These are phyloP conservation scores for Leersia perrieri DNA, from an alignment of 176 grass and related monocot species.

Conservation along the genomic window DNA sequence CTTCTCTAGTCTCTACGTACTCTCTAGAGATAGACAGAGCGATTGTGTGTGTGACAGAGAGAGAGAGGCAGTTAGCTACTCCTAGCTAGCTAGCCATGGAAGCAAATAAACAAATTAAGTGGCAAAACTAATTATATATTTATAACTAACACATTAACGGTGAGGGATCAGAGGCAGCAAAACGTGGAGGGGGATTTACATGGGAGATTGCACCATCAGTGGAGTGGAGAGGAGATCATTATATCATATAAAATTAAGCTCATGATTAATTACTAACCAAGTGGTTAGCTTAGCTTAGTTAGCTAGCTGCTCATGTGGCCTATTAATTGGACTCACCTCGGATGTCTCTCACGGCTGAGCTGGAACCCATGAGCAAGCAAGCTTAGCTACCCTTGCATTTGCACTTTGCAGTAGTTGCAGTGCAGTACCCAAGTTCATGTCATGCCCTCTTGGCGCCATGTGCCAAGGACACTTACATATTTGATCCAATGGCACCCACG, in stretches of 20 bases:
- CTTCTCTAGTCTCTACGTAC: no score
- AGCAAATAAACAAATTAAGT: conserved; percentile 28
- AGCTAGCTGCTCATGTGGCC: conserved; percentile 46
- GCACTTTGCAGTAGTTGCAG: not conserved
- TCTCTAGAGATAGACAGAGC: not conserved
- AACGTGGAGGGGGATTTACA: conserved; percentile 51
- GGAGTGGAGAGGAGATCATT: not conserved
- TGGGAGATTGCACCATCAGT: conserved; percentile 19
- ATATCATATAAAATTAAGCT: not conserved
- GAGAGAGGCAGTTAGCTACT: not conserved
- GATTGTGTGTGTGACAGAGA: not conserved
- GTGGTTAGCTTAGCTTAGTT: conserved; percentile 23
- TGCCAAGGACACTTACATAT: conserved; percentile 51
- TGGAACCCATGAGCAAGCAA: conserved; percentile 50
- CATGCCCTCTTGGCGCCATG: conserved; percentile 57
- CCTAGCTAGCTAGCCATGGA: conserved; percentile 1
- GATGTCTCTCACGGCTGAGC: conserved; percentile 54
- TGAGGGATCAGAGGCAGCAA: conserved; percentile 7
- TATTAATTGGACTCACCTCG: conserved; percentile 53
- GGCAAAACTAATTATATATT: not conserved
- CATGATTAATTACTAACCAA: conserved; percentile 33
- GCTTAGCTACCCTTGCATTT: not conserved
- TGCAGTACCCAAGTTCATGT: conserved; percentile 21
- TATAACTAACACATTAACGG: not conserved
- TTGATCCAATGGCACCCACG: conserved; percentile 5